Base-by-base conservation (phyloP, 208 protist species). In the Crithidia brevicula region DNA sequence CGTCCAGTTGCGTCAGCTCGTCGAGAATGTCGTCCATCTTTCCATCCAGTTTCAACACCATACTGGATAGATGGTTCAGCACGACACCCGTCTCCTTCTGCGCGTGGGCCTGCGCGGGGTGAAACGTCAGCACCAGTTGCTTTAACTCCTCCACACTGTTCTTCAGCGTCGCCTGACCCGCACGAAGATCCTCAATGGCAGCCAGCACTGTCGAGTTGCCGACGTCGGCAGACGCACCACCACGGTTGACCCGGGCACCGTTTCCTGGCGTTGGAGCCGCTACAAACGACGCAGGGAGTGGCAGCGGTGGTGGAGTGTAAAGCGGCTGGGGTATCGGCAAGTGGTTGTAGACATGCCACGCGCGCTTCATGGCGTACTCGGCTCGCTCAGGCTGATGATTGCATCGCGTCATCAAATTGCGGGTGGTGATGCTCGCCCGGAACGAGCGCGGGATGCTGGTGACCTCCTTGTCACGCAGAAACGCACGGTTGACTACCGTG, bases 361-460 rank as follows among this genome's bases (percentile, higher is more conserved):
- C 86, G 1, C 88, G 89, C 74, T 94, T 94, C 88, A 97, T 94
- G 23, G 62, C 70, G 65, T 93, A 95, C 85, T 97, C 89, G 7
- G 79, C 81, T 0, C 92, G 85, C 22, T 49, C 58, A 2, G 88
- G 80, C 63, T 95, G 79, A 63, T 97, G 88, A n/a, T 77, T 86
- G 74, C 92, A 97, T 9, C 92, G 92, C 45, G 88, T 75, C 34
- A 97, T 80, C 11, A 97, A 70, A 60, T 97, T 95, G 22, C 92
- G 79, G 4, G 88, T 94, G 5, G 92, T 97, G 72, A 97, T 79
- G 61, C 89, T 93, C 20, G 82, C 86, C 18, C 92, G 89, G 67
- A 94, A 93, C 9, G 50, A 66, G 8, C 90, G 89, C 13, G 43
- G 36, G 10, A 95, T 77, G 54, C 72, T 59, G 51, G 28, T 40